Evolutionary conservation across 306 rosid genomes (phyloP).

Genomic region (Senna tora): DNA sequence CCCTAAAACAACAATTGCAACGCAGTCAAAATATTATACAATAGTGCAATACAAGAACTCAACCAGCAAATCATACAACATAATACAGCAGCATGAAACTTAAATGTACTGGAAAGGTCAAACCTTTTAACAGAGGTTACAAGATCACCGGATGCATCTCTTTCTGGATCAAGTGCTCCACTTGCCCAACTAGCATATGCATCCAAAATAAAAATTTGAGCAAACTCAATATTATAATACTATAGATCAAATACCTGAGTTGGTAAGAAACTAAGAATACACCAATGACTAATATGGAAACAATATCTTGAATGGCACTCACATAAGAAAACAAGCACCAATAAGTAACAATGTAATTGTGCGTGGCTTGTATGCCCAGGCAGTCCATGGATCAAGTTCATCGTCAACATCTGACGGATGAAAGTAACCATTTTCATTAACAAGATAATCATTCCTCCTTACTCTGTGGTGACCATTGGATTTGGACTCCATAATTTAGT

Average conservation of each 20-base stretch:
- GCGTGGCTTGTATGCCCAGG: constrained; percentile 99
- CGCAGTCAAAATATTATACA: constrained; percentile 17
- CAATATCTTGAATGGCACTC: constrained; percentile 50
- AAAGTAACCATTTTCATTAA: constrained; percentile 71
- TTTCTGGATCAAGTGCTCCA: constrained; percentile 93
- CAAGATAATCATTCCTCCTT: constrained; percentile 51
- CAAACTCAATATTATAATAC: constrained; percentile 2
- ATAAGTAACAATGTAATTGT: constrained; percentile 86
- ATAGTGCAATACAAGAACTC: background rate
- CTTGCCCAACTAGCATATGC: constrained; percentile 80
- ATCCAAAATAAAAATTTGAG: constrained; percentile 18
- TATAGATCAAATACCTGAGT: constrained; percentile 1
- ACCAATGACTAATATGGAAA: constrained; percentile 24
- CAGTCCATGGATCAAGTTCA: constrained; percentile 99
- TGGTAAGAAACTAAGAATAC: constrained; percentile 4
- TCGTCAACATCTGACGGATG: constrained; percentile 56
- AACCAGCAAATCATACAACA: constrained; percentile 2
- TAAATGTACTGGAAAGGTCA: constrained; percentile 30
- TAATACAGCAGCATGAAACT: constrained; percentile 6
- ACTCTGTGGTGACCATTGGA: constrained; percentile 67
- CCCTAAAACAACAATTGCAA: constrained; percentile 63
- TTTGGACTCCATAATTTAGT: constrained; percentile 70
- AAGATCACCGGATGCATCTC: constrained; percentile 77
- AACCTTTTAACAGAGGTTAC: constrained; percentile 92
- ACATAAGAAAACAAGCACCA: constrained; percentile 98